Evolutionary conservation across 805 yeast genomes (phyloP), one percentile per base, ranked within the genome.

Genomic region (Metahyphopichia silvanorum): DNA sequence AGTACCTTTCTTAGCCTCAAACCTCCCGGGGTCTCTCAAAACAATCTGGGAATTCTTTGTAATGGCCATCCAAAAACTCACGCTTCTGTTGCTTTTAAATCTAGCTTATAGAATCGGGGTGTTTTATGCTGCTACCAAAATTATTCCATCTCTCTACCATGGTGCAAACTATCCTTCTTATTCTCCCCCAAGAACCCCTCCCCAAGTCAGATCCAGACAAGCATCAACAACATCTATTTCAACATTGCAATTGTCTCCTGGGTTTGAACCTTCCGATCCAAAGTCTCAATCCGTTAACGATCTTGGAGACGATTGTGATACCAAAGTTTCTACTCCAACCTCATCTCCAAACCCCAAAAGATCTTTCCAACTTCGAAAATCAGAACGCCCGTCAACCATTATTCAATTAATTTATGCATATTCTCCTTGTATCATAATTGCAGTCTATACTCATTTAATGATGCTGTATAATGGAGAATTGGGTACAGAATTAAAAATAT

Each of bases 391-490:
- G 5, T 62, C 69, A 0, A 55, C 69, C 5, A 50, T 57, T 16
- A 74, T 79, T 60, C 66, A 69, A 38, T 56, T 86, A 42, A 71
- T 88, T 19, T 88, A 89, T 53, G 80, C 95, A 21, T 91, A 86
- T 57, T 84, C 96, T 22, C 98, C 98, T 2, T 86, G 96, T 58
- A 80, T 93, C 37, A 79, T 93, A 24, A 88, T 93, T 37, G 96
- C 96, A 0, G 95, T 93, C 38, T 93, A 93, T 62, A 87, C 98
- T 2, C 96, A 93, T 55, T 65, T 93, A 46, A 83, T 91, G 76
- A 75, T 93, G 71, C 95, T 86, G 65, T 88, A 87, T 51, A 79
- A 82, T 32, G 86, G 88, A 32, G 82, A 79, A 51, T 63, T 84
- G 35, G 85, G 81, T 28, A 66, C 76, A 11, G 82, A 82, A 37